Evolutionary conservation across 2,329 filamentous ascomycete species (phyloP).

Genomic region (Penicillium brasilianum): DNA sequence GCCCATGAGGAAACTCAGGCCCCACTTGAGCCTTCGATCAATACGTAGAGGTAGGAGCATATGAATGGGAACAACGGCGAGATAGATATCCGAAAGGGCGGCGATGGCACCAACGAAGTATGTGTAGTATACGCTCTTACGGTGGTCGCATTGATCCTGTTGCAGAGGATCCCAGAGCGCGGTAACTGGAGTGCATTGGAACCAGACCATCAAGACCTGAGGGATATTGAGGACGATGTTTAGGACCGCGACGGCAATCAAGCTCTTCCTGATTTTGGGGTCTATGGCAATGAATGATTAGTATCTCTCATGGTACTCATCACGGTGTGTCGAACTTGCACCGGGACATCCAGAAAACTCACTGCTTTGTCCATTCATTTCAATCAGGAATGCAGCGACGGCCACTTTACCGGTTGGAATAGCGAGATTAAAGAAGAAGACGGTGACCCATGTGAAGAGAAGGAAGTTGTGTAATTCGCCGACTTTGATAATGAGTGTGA

Average conservation of each 20-base stretch:
- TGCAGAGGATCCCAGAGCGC: constrained; percentile 28
- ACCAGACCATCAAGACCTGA: constrained; percentile 27
- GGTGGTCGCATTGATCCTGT: constrained; percentile 26
- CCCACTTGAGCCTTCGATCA: constrained; percentile 31
- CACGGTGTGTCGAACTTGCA: too few relatives aligned
- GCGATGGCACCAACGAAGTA: constrained; percentile 29
- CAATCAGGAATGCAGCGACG: constrained; percentile 28
- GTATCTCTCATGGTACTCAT: background rate
- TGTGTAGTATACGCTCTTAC: constrained; percentile 29
- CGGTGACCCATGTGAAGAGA: constrained; percentile 30
- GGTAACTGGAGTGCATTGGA: constrained; percentile 26
- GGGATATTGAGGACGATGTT: constrained; percentile 32
- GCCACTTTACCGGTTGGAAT: constrained; percentile 31
- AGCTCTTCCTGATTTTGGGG: constrained; percentile 27
- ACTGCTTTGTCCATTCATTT: constrained; percentile 32
- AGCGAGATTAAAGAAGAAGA: constrained; percentile 31
- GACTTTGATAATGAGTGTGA: constrained; percentile 21
- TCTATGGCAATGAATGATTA: constrained; percentile 13
- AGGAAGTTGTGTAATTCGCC: constrained; percentile 29
- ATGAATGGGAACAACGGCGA: constrained; percentile 28
- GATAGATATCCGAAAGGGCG: constrained; percentile 28
- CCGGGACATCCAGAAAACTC: background rate
- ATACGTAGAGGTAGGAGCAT: constrained; percentile 28
- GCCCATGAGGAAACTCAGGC: constrained; percentile 31
- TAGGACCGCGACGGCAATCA: constrained; percentile 24